Base-by-base conservation (phyloP, 164 flowering plant species). In the Stephania japonica region DNA sequence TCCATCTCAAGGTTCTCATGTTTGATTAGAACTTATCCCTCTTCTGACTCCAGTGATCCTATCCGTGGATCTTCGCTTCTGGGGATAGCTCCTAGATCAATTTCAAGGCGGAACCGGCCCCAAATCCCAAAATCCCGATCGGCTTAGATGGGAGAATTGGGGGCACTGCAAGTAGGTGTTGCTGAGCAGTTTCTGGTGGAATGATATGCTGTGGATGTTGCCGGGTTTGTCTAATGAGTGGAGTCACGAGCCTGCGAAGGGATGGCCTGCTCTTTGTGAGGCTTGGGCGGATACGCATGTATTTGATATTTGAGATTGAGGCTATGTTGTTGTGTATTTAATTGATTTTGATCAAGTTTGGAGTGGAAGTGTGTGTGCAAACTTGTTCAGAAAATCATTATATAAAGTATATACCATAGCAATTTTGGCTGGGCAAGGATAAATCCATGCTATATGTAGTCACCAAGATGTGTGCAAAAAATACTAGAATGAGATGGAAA, bases 161-260 rank as follows among this genome's bases (percentile, higher is more conserved):
- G 0, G 97, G 97, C 32, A 90, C 92, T 70, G 92, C 97, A 77
- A 88, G 76, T 94, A 94, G 23, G 97, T 84, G 69, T 77, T 64
- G 24, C 97, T 90, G 38, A 89, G 76, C 25, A 83, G 66, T 50
- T 82, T 85, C 81, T 82, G 79, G 65, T 78, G 83, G 78, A 83
- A 91, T 25, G 85, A 82, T 8, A 94, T 83, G 83, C 97, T 91
- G 85, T 94, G 98, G 73, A 94, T 94, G 86, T 92, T 92, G 7
- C 97, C 98, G 7, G 97, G 97, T 44, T n/a, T 66, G 75, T 94
- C 98, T 6, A 94, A 86, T 16, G 92, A 85, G 75, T 91, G 93
- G n/a, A 92, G 86, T 9, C 97, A 73, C 1, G 97, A 86, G 63
- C 98, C 98, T 27, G 91, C 87, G 43, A 94, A 84, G 11, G 94